Base-by-base conservation (phyloP, 345 rosid genomes). In the Linum trigynum region DNA sequence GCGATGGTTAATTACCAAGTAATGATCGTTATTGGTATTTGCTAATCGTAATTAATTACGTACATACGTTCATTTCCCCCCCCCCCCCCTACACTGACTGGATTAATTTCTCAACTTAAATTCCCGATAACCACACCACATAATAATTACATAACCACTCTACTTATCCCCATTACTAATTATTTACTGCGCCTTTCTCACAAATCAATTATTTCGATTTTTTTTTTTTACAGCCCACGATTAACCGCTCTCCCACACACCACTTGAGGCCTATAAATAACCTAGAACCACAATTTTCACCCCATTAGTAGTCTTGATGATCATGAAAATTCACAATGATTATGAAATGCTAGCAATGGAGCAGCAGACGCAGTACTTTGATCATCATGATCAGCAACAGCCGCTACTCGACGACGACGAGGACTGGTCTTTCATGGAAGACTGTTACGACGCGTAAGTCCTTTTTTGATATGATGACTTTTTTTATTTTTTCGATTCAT, bases 401-500 rank as follows among this genome's bases (percentile, higher is more conserved):
- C 61, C 32, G 32, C 32, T 23, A 23, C 32, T 23, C 32, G 32
- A 11, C 38, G 32, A 11, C 38, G 55, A 58, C 1, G 55, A 51
- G 35, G 71, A 66, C 11, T 59, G 60, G 57, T 57, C 37, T 37
- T 10, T n/a, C 59, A 35, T 59, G 35, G 70, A 76, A 56, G 65
- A 69, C n/a, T 15, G 59, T 41, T 61, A 69, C 48, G 48, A 62
- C 62, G 43, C 51, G 79, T 72, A 63, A 62, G 71, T 32, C 23
- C 10, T n/a, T 10, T 7, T 9, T 39, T 62, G 32, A 23, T 23
- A 23, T 23, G 0, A 1, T 23, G 32, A 1, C 32, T 23, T 23
- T 23, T 23, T 23, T 23, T n/a, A n/a, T 0, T 23, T 23, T 23
- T 23, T 23, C 32, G 32, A 23, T 23, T 23, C 0, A 23, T 23